Conservation (phyloP, 345 rosid species). For the Populus pruinosa region DNA sequence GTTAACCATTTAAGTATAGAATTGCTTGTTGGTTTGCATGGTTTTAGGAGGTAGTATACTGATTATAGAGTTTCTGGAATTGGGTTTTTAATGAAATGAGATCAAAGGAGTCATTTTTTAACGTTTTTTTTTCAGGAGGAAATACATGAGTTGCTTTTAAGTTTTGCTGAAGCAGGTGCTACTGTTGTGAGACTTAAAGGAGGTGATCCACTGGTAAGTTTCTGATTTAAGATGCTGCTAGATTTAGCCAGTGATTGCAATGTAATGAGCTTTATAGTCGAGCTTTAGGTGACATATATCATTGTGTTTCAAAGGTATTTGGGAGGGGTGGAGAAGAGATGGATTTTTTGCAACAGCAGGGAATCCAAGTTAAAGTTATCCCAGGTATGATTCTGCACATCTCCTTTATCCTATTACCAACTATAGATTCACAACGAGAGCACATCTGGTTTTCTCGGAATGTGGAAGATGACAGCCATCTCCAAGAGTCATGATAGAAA, state of each 20-base stretch:
- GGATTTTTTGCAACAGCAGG: constrained; percentile 91
- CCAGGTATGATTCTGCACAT: constrained; percentile 50
- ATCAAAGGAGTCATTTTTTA: not conserved
- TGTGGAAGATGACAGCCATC: not conserved
- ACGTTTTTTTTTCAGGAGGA: constrained; percentile 60
- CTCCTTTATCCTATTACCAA: not conserved
- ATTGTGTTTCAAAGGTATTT: constrained; percentile 57
- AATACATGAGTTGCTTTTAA: constrained; percentile 81
- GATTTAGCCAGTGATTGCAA: not conserved
- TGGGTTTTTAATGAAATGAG: not conserved
- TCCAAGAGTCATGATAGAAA: not conserved
- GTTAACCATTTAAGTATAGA: not conserved
- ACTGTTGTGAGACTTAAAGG: constrained; percentile 96
- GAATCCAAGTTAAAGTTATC: constrained; percentile 83
- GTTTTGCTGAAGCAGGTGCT: constrained; percentile 96
- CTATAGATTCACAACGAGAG: not conserved
- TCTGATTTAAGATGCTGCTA: not conserved
- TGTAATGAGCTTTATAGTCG: not conserved
- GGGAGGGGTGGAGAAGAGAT: constrained; percentile 99
- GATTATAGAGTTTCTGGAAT: not conserved
- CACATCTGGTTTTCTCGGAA: not conserved
- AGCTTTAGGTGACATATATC: not conserved
- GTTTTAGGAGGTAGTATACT: not conserved
- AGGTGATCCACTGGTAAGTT: constrained; percentile 93
- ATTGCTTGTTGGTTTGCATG: not conserved